These are phyloP conservation scores for Ustilago lituana DNA, from an alignment of 1,284 basidiomycete species.

Conservation along the genomic window DNA sequence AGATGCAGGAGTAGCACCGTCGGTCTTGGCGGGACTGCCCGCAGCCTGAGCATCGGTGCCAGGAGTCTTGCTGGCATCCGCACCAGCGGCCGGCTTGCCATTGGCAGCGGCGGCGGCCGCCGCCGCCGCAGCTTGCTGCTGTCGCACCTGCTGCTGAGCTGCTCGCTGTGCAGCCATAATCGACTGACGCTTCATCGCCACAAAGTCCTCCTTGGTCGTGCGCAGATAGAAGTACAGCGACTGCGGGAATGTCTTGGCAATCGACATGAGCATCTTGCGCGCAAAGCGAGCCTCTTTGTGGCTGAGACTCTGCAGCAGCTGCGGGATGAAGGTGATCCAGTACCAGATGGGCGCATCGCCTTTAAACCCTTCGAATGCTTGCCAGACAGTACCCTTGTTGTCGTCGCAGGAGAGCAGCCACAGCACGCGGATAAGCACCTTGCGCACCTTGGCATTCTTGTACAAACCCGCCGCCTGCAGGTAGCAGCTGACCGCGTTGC, in stretches of 20 bases:
- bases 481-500: conserved; percentile 95
- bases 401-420: conserved; percentile 98
- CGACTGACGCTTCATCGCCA: conserved; percentile 68
- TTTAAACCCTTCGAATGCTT: conserved; percentile 94
- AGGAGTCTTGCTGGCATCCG: conserved; percentile 15
- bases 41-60: conserved; percentile 19
- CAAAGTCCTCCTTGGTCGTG: conserved; percentile 85
- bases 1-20: conserved; percentile 15
- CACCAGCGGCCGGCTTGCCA: conserved; percentile 20
- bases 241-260: conserved; percentile 94
- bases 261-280: conserved; percentile 84
- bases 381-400: conserved; percentile 76
- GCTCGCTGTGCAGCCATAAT: conserved; percentile 58
- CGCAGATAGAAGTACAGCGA: conserved; percentile 95
- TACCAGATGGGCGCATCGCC: conserved; percentile 98
- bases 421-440: conserved; percentile 87
- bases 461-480: conserved; percentile 95
- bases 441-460: conserved; percentile 92
- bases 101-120: conserved; percentile 25
- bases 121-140: conserved; percentile 55
- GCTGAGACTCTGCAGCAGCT: conserved; percentile 88
- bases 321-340: conserved; percentile 97
- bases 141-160: conserved; percentile 69
- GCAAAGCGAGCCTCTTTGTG: conserved; percentile 94
- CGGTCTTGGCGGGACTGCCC: conserved; percentile 28